These are phyloP conservation scores for Atkinsonella hypoxylon DNA, from an alignment of 2,329 filamentous ascomycete species.

Conservation along the genomic window DNA sequence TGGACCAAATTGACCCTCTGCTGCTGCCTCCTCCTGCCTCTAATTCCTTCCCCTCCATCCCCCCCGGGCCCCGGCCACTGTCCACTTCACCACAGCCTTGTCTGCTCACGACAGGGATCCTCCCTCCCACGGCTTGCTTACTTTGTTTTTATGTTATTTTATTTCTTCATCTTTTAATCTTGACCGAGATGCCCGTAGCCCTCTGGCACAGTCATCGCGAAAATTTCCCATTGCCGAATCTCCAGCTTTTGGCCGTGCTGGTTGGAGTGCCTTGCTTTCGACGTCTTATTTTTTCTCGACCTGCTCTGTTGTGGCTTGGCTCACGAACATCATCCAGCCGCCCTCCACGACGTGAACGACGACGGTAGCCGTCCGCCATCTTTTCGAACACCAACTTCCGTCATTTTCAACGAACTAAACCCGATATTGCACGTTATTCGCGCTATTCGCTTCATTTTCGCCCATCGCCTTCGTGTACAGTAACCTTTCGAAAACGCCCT, in stretches of 20 bases:
- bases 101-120: neutral
- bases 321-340: neutral
- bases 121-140: constrained; percentile 1
- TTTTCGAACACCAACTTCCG: neutral
- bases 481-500: neutral
- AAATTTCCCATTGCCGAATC: neutral
- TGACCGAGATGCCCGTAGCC: neutral
- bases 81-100: neutral
- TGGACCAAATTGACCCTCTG: no score
- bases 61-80: neutral
- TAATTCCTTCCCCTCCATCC: neutral
- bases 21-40: no score
- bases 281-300: neutral
- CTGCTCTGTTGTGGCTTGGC: constrained; percentile 1
- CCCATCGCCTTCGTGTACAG: neutral
- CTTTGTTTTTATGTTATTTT: constrained; percentile 2
- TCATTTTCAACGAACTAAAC: neutral
- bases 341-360: neutral
- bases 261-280: neutral
- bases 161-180: constrained; percentile 4
- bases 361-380: neutral
- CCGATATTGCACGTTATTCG: neutral
- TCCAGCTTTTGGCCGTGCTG: neutral
- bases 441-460: neutral
- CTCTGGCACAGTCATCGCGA: neutral